phyloP scores from a whole-genome alignment of 768 basidiomycete genomes.

The Suillus lakei region DNA sequence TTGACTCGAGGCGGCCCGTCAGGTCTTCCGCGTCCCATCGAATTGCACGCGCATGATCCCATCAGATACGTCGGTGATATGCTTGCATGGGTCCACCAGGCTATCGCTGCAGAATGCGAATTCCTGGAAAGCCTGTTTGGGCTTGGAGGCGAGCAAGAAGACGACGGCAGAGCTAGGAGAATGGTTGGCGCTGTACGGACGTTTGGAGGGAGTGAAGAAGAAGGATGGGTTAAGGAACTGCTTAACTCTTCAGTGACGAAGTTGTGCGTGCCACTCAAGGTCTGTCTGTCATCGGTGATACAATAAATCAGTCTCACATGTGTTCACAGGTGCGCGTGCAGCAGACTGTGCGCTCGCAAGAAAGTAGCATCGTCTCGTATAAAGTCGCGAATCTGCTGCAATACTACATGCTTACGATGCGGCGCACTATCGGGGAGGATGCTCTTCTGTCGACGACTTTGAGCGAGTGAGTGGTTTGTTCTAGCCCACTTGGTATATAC shows the following conservation, averaged over 20 bases:
- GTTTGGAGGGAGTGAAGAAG: slow-evolving; percentile 63
- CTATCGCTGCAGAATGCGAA: slow-evolving; percentile 93
- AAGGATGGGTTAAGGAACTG: slow-evolving; percentile 78
- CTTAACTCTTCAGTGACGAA: slow-evolving; percentile 85
- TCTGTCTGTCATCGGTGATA: slow-evolving; percentile 31
- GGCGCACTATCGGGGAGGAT: slow-evolving; percentile 85
- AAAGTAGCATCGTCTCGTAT: slow-evolving; percentile 90
- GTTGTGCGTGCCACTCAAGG: slow-evolving; percentile 88
- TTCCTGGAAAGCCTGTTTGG: slow-evolving; percentile 90
- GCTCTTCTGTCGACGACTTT: slow-evolving; percentile 79
- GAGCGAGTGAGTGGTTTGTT: slow-evolving; percentile 62
- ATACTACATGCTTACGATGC: slow-evolving; percentile 94
- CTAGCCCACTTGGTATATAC: not conserved
- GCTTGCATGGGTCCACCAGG: slow-evolving; percentile 98
- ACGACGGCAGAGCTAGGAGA: slow-evolving; percentile 31
- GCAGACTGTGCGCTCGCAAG: slow-evolving; percentile 92
- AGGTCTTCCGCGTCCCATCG: slow-evolving; percentile 89
- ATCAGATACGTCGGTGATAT: slow-evolving; percentile 96
- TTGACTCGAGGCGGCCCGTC: slow-evolving; percentile 87
- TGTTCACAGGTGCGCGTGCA: slow-evolving; percentile 75
- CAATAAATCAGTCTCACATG: not conserved
- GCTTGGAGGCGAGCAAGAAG: slow-evolving; percentile 46
- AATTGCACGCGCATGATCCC: slow-evolving; percentile 97
- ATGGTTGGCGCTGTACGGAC: slow-evolving; percentile 79
- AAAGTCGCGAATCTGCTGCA: slow-evolving; percentile 94